Evolutionary conservation across 805 yeast genomes (phyloP), one percentile per base, ranked within the genome.

Genomic region (Peterozyma xylosa): DNA sequence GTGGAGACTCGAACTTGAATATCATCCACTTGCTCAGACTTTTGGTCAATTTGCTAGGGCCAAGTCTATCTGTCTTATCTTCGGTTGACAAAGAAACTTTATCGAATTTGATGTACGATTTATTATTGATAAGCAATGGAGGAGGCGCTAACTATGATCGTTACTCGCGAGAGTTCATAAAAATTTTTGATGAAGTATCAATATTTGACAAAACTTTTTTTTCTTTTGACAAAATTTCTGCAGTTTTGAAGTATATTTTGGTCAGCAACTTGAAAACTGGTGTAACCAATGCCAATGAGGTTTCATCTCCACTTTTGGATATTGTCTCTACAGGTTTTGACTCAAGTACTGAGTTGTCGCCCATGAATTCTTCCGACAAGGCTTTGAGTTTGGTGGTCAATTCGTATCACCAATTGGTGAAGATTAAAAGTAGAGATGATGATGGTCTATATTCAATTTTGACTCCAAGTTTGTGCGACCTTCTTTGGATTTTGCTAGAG

Each of bases 1-100:
- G 46, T 32, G 42, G 52, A 18, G 58, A 78, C 34, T 73, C 85
- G 0, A 58, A 66, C 16, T 55, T 66, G 1, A 62, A 70, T 0
- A 53, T 80, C 9, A 66, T 71, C 0, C 67, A 70, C 38, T 63
- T 76, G 9, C 46, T 75, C 9, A 64, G 71, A 45, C 57, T 69
- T 4, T 45, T 81, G 5, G 62, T 79, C 17, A 72, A 71, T 46
- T 67, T 70, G 35, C 52, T 76, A 16, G 90, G 91, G 1, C 91
- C 91, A 1, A 72, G 68, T 45, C 54, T 76, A 11, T 49, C 51
- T 3, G 60, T 60, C 3, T 53, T 76, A 48, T 56, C 58, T 2
- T 33, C 46, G 1, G 43, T 47, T 3, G 45, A 57, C 48, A 65
- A 60, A 43, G 54, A 42, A 36, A 60, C 52, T 43, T 61, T 69